A percentile compares a stretch with the other conserved stretches of the same genome.
Evolutionary conservation across 2,329 filamentous ascomycete genomes (phyloP).

Genomic region (Tolypocladium tropicale): DNA sequence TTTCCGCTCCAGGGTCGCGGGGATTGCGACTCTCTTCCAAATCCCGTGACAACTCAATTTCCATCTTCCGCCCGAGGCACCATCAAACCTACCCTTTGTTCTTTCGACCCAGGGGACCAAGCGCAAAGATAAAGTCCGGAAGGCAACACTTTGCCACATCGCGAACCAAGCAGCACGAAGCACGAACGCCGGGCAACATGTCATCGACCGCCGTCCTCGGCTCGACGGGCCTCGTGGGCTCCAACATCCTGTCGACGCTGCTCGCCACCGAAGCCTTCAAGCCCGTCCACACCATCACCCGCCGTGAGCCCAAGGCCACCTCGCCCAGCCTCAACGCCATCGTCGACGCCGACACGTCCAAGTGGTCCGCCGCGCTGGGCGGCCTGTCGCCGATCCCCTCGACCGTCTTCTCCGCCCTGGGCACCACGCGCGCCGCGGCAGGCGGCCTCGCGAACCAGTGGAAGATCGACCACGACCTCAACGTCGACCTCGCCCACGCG

Average conservation of each 20-base stretch:
- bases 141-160: background rate
- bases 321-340: constrained; percentile 51
- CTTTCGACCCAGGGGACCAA: too few species aligned
- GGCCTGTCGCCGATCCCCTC: constrained; percentile 43
- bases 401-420: constrained; percentile 68
- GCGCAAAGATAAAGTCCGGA: background rate
- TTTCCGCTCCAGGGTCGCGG: background rate
- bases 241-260: constrained; percentile 60
- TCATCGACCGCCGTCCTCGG: constrained; percentile 48
- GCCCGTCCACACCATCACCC: constrained; percentile 53
- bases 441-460: constrained; percentile 72
- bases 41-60: background rate
- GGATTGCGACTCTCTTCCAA: too few species aligned
- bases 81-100: background rate
- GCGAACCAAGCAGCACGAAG: background rate
- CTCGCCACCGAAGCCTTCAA: constrained; percentile 42
- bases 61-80: background rate
- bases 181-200: constrained; percentile 1
- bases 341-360: constrained; percentile 54
- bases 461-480: constrained; percentile 81
- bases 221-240: constrained; percentile 60
- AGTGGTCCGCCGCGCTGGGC: constrained; percentile 55
- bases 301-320: constrained; percentile 47
- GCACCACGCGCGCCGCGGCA: constrained; percentile 66
- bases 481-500: constrained; percentile 64